These are phyloP conservation scores for Erodium moschatum DNA, from an alignment of 441 rosid genomes.

Conservation along the genomic window DNA sequence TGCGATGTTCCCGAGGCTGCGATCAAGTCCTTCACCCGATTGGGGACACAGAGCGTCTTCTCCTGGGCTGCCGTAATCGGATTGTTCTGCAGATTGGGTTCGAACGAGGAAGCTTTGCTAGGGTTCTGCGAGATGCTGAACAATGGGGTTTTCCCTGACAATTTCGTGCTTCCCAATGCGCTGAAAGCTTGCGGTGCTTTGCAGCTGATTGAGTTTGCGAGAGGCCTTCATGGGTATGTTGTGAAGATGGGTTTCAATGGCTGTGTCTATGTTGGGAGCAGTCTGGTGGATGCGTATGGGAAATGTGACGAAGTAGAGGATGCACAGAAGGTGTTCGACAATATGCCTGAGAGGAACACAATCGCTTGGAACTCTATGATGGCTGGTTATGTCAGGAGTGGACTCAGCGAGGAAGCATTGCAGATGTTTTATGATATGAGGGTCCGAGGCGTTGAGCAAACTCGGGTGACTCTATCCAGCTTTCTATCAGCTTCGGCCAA, in stretches of 20 bases:
- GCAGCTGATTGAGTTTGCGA: conserved; percentile 42
- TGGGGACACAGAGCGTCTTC: conserved; percentile 47
- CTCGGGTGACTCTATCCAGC: conserved; percentile 50
- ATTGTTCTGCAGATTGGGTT: conserved; percentile 49
- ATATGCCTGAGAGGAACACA: conserved; percentile 38
- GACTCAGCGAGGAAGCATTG: conserved; percentile 46
- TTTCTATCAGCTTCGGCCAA: conserved; percentile 64
- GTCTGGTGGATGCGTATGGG: conserved; percentile 57
- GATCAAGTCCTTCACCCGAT: conserved; percentile 31
- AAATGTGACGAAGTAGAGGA: conserved; percentile 45
- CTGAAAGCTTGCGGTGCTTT: conserved; percentile 65
- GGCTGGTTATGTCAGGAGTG: conserved; percentile 47
- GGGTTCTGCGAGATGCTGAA: conserved; percentile 53
- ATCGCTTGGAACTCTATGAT: conserved; percentile 56
- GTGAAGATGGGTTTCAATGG: conserved; percentile 38
- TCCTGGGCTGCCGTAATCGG: conserved; percentile 89
- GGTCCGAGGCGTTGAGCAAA: conserved; percentile 43
- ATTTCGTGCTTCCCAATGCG: conserved; percentile 64
- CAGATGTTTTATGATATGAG: conserved; percentile 46
- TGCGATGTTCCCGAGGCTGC: conserved; percentile 46
- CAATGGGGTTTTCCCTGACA: conserved; percentile 47
- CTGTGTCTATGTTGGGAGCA: conserved; percentile 54
- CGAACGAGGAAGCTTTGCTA: conserved; percentile 39
- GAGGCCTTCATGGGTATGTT: conserved; percentile 50
- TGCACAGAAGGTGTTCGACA: conserved; percentile 47